Evolutionary conservation across 805 yeast genomes (phyloP).

Genomic region (Lachancea waltii): DNA sequence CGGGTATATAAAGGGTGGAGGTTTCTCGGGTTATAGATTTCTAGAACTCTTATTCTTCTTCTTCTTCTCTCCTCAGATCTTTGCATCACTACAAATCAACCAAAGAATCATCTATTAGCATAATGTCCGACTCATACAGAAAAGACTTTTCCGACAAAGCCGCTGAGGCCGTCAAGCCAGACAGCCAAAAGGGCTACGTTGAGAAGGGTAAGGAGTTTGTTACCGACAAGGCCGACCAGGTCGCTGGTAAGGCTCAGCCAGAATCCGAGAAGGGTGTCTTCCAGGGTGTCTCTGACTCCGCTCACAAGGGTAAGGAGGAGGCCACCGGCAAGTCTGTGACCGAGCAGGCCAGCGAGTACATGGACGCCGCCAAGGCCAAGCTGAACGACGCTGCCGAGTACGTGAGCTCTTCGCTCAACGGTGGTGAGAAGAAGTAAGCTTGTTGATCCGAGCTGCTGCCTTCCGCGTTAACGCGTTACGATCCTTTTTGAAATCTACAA

Average conservation of each 20-base stretch:
- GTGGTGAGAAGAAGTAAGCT: slow-evolving; percentile 37
- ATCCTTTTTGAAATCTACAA: neutral
- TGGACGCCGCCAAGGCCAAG: slow-evolving; percentile 49
- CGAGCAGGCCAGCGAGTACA: slow-evolving; percentile 53
- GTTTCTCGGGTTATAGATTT: neutral
- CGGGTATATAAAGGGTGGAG: neutral
- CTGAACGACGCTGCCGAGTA: slow-evolving; percentile 39
- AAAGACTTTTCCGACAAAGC: slow-evolving; percentile 66
- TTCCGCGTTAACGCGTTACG: neutral
- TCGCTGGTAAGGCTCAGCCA: slow-evolving; percentile 55
- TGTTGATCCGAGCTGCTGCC: neutral
- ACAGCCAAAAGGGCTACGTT: slow-evolving; percentile 54
- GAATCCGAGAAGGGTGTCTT: slow-evolving; percentile 59
- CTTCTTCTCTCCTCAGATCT: neutral
- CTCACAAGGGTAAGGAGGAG: slow-evolving; percentile 49
- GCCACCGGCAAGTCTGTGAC: slow-evolving; percentile 40
- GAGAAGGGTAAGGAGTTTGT: slow-evolving; percentile 67
- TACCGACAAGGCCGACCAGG: slow-evolving; percentile 61
- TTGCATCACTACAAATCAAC: neutral
- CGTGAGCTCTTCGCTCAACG: slow-evolving; percentile 46
- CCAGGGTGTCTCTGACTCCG: slow-evolving; percentile 63
- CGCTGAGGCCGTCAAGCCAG: slow-evolving; percentile 62
- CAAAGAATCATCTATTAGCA: slow-evolving; percentile 5
- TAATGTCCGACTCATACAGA: slow-evolving; percentile 57
- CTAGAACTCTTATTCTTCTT: neutral